Evolutionary conservation across 306 rosid species (phyloP).

Genomic region (Castanea crenata): DNA sequence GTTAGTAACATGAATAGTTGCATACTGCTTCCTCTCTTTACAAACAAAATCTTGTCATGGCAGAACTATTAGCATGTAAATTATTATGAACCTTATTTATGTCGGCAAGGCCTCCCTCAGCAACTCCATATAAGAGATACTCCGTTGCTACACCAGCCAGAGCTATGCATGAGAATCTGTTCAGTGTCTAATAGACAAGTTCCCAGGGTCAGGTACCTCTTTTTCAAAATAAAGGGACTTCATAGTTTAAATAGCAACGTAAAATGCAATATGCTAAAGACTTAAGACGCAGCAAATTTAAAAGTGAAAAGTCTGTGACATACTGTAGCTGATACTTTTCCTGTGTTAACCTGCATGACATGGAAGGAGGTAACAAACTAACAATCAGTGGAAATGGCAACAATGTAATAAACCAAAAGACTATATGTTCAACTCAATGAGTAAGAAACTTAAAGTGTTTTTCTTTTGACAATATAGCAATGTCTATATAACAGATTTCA

Average conservation of each 20-base stretch:
- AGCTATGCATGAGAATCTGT: slow-evolving; percentile 89
- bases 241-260: not conserved
- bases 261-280: not conserved
- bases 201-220: slow-evolving; percentile 18
- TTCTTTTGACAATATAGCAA: not conserved
- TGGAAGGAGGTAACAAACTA: slow-evolving; percentile 18
- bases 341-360: slow-evolving; percentile 60
- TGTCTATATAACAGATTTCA: not conserved
- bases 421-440: not conserved
- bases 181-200: slow-evolving; percentile 57
- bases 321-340: slow-evolving; percentile 86
- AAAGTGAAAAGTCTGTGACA: slow-evolving; percentile 22
- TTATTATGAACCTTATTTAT: slow-evolving; percentile 65
- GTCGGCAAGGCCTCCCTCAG: slow-evolving; percentile 96
- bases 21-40: slow-evolving; percentile 5
- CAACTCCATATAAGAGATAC: slow-evolving; percentile 74
- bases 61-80: not conserved
- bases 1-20: slow-evolving; percentile 9
- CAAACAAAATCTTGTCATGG: not conserved
- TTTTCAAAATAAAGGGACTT: slow-evolving; percentile 14
- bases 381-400: slow-evolving; percentile 12
- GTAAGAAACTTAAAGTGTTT: not conserved
- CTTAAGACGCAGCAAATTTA: slow-evolving; percentile 8
- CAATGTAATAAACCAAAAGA: not conserved
- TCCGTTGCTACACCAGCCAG: slow-evolving; percentile 90